A percentile compares a stretch with the other conserved stretches of the same genome.
These are phyloP conservation scores for Lithospermum erythrorhizon DNA, from an alignment of 257 asterid species.

Conservation along the genomic window DNA sequence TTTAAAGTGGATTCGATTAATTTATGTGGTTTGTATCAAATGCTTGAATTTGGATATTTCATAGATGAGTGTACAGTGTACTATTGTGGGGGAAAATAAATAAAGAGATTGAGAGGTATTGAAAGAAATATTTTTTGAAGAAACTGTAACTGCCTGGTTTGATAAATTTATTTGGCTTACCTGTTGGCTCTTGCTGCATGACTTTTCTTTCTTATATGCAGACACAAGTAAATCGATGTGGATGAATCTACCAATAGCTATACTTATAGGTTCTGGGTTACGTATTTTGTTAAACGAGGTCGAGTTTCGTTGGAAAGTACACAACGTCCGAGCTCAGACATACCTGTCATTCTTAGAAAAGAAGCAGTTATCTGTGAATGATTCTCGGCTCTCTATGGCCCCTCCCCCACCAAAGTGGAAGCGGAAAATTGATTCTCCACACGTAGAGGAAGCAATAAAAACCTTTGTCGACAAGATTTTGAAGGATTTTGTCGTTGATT, in stretches of 20 bases:
- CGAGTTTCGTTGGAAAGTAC: constrained; percentile 72
- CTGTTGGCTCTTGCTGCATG: constrained; percentile 7
- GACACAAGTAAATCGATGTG: constrained; percentile 94
- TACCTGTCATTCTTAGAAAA: constrained; percentile 78
- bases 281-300: constrained; percentile 66
- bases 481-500: constrained; percentile 77
- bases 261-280: constrained; percentile 67
- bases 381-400: constrained; percentile 65
- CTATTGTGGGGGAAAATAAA: too few species aligned
- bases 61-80: background rate
- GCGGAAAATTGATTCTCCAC: constrained; percentile 75
- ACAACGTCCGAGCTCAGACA: constrained; percentile 33
- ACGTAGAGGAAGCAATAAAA: constrained; percentile 76
- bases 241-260: constrained; percentile 81
- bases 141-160: background rate
- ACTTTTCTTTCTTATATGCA: constrained; percentile 32
- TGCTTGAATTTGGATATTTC: constrained; percentile 14
- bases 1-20: background rate
- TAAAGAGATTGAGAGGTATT: too few species aligned
- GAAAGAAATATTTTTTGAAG: too few species aligned
- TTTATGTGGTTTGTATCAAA: constrained; percentile 9
- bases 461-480: constrained; percentile 62
- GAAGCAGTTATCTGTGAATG: constrained; percentile 80
- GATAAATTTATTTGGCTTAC: background rate
- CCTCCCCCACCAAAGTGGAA: constrained; percentile 74